These are phyloP conservation scores for Colletotrichum zoysiae DNA, from an alignment of 2,329 filamentous ascomycete species.

Conservation along the genomic window DNA sequence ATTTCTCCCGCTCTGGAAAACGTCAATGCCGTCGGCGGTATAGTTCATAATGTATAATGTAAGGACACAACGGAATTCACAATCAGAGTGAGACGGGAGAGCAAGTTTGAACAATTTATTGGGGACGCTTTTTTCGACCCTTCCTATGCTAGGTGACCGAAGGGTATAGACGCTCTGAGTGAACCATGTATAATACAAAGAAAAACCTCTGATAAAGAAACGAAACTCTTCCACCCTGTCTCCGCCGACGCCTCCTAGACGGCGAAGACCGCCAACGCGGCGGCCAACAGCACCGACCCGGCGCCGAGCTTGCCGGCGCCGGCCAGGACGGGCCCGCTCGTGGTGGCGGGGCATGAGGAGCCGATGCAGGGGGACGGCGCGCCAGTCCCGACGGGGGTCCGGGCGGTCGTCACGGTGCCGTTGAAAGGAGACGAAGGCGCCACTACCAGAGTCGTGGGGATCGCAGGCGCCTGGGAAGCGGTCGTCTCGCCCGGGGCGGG, in stretches of 20 bases:
- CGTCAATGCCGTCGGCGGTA: no score
- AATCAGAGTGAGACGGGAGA: background rate
- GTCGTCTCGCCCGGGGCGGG: constrained; percentile 15
- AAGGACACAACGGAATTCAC: background rate
- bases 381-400: constrained; percentile 24
- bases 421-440: constrained; percentile 32
- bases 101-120: background rate
- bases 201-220: constrained; percentile 11
- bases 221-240: background rate
- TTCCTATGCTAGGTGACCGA: constrained; percentile 6
- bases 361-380: constrained; percentile 23
- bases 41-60: no score
- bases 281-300: constrained; percentile 14
- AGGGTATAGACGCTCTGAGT: constrained; percentile 35
- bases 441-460: constrained; percentile 31
- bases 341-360: constrained; percentile 33
- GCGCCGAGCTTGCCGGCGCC: constrained; percentile 27
- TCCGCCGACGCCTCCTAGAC: constrained; percentile 1
- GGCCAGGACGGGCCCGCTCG: constrained; percentile 33
- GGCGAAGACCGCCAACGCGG: constrained; percentile 16
- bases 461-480: constrained; percentile 13
- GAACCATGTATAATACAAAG: constrained; percentile 27
- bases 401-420: constrained; percentile 25
- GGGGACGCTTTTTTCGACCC: background rate
- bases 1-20: no score